Evolutionary conservation across 202 grass and related monocot genomes (phyloP).

Genomic region (Digitaria exilis): DNA sequence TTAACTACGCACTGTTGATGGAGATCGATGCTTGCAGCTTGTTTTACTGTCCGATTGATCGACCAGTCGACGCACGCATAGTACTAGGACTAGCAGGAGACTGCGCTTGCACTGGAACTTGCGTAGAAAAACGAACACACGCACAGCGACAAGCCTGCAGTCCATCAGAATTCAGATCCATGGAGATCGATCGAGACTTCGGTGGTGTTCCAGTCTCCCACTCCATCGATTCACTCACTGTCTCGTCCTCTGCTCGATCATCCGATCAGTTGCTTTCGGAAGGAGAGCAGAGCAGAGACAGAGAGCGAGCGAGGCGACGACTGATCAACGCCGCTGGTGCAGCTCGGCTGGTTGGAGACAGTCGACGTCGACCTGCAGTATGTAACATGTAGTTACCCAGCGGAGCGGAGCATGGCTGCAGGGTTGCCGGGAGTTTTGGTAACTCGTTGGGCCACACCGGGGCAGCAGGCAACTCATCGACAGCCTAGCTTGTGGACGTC

Average conservation of each 20-base stretch:
- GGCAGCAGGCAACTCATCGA: no score
- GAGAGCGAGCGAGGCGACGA: no score
- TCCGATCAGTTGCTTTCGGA: background rate
- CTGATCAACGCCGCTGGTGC: background rate
- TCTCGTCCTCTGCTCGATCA: background rate
- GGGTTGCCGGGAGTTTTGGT: conserved; percentile 34
- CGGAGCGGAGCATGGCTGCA: background rate
- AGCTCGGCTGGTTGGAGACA: background rate
- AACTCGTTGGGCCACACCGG: conserved; percentile 1
- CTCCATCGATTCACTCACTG: background rate
- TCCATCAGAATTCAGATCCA: no score
- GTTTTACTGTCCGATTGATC: no score
- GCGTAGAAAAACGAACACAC: background rate
- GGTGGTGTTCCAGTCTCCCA: conserved; percentile 27
- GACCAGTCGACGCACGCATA: no score
- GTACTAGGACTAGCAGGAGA: no score
- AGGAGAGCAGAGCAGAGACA: background rate
- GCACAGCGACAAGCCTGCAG: no score
- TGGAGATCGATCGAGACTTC: no score
- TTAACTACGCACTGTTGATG: no score
- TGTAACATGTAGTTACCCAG: background rate
- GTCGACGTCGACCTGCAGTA: background rate
- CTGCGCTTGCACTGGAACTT: background rate
- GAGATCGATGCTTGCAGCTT: no score
- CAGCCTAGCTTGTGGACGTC: background rate